Evolutionary conservation across 495 filamentous ascomycete species (phyloP).

Genomic region (Gamarada debralockiae): DNA sequence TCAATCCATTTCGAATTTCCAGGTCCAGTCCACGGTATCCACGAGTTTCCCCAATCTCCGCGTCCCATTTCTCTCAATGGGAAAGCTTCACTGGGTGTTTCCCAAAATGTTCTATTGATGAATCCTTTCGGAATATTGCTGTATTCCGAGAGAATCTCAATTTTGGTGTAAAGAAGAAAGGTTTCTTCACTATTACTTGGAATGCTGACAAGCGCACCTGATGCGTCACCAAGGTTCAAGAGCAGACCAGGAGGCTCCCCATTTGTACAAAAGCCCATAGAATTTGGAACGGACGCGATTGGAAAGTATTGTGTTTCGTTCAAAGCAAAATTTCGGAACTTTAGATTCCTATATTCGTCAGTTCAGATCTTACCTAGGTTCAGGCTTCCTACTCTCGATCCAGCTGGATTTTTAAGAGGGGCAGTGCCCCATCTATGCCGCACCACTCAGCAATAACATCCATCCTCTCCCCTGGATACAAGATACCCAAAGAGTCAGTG

Average conservation of each 20-base stretch:
- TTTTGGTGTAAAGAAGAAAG: neutral
- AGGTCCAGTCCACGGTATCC: conserved; percentile 23
- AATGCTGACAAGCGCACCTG: no score
- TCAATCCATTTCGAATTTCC: conserved; percentile 38
- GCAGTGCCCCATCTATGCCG: neutral
- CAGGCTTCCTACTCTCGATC: conserved; percentile 1
- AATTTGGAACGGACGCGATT: no score
- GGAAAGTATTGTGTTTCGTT: no score
- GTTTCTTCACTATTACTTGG: no score
- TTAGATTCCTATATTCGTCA: no score
- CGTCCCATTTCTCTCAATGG: conserved; percentile 13
- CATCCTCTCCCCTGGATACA: conserved; percentile 13
- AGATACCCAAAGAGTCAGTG: conserved; percentile 1
- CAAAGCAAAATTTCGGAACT: no score
- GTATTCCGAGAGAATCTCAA: conserved; percentile 7
- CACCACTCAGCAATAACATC: conserved; percentile 12
- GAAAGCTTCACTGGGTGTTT: neutral
- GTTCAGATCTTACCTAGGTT: no score
- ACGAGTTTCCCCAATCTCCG: no score
- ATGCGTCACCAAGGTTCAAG: neutral
- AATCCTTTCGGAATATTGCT: conserved; percentile 9
- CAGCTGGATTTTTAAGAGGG: neutral
- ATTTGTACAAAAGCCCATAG: no score
- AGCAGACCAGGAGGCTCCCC: no score
- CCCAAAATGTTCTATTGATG: conserved; percentile 13